Percentiles rank a stretch among this genome's conserved stretches.
These are phyloP conservation scores for Zangia roseola DNA, from an alignment of 768 basidiomycete genomes.

Conservation along the genomic window DNA sequence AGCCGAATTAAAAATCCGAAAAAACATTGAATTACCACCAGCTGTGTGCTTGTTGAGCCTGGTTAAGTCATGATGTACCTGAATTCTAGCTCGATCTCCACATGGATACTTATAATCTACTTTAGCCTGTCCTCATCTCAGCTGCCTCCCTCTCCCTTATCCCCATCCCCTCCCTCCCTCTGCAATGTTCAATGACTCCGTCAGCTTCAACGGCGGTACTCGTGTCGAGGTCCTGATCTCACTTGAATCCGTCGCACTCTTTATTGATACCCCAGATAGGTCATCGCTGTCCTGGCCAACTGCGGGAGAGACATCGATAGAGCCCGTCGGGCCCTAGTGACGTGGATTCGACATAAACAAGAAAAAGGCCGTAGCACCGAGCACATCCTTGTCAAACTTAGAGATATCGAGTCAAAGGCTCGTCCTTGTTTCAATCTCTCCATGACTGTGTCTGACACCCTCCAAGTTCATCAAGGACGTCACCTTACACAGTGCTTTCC, in stretches of 20 bases:
- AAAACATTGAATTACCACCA: conserved; percentile 11
- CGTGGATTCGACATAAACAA: conserved; percentile 31
- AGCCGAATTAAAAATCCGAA: background rate
- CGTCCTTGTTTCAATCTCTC: background rate
- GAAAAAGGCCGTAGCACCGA: conserved; percentile 28
- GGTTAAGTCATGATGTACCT: conserved; percentile 13
- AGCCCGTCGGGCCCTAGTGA: conserved; percentile 29
- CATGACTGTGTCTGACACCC: background rate
- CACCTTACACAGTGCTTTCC: conserved; percentile 29
- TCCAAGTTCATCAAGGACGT: conserved; percentile 31
- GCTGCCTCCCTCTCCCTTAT: conserved; percentile 1
- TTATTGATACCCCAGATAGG: conserved; percentile 16
- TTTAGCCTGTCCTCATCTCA: conserved; percentile 2
- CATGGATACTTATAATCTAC: conserved; percentile 15
- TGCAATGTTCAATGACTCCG: conserved; percentile 23
- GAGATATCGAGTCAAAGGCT: conserved; percentile 30
- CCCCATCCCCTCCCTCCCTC: background rate
- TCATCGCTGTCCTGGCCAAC: conserved; percentile 33
- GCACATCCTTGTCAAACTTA: conserved; percentile 29
- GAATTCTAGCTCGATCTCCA: conserved; percentile 11
- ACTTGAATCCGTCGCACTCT: too few species aligned
- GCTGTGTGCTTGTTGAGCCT: conserved; percentile 11
- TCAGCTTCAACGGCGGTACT: conserved; percentile 30
- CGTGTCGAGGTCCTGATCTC: conserved; percentile 25
- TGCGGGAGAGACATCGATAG: conserved; percentile 29